Percentiles rank a stretch among this genome's conserved stretches.
Conservation (phyloP, 768 basidiomycete species). For the Gelatoporia subvermispora region DNA sequence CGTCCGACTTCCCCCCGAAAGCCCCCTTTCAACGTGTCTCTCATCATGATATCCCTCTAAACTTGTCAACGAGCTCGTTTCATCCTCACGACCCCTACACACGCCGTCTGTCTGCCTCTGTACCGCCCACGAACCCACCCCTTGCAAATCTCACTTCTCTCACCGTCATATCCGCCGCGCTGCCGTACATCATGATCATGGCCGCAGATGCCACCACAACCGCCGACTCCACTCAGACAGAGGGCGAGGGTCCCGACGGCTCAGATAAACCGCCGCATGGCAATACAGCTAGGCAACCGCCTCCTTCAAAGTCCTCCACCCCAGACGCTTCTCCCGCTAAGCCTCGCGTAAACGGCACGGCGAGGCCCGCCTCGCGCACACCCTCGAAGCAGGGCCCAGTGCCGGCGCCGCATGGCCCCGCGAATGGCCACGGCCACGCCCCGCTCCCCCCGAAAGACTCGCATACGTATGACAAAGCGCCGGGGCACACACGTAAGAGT, state of each 20-base stretch:
- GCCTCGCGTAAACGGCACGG: conserved; percentile 15
- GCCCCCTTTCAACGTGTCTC: conserved; percentile 22
- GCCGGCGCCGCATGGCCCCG: conserved; percentile 9
- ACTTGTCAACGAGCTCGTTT: conserved; percentile 12
- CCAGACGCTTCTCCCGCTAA: conserved; percentile 3
- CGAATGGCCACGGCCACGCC: conserved; percentile 24
- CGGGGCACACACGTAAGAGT: conserved; percentile 41
- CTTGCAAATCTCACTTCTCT: conserved; percentile 17
- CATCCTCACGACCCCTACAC: conserved; percentile 10
- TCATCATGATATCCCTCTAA: conserved; percentile 36
- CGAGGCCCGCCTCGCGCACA: conserved; percentile 10
- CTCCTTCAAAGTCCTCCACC: background rate
- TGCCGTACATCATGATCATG: conserved; percentile 30
- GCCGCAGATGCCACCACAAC: conserved; percentile 30
- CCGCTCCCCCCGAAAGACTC: conserved; percentile 52
- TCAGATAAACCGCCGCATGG: conserved; percentile 54
- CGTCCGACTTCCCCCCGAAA: conserved; percentile 5
- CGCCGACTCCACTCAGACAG: conserved; percentile 47
- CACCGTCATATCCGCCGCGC: conserved; percentile 19
- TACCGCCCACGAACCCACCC: conserved; percentile 16
- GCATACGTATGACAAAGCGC: conserved; percentile 43
- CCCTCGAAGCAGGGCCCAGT: conserved; percentile 12
- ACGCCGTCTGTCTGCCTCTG: background rate
- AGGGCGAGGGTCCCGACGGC: conserved; percentile 52
- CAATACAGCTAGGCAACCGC: conserved; percentile 4